Percentiles rank a stretch among this genome's conserved stretches.
Evolutionary conservation across 345 rosid species (phyloP).

Genomic region (Linum trigynum): DNA sequence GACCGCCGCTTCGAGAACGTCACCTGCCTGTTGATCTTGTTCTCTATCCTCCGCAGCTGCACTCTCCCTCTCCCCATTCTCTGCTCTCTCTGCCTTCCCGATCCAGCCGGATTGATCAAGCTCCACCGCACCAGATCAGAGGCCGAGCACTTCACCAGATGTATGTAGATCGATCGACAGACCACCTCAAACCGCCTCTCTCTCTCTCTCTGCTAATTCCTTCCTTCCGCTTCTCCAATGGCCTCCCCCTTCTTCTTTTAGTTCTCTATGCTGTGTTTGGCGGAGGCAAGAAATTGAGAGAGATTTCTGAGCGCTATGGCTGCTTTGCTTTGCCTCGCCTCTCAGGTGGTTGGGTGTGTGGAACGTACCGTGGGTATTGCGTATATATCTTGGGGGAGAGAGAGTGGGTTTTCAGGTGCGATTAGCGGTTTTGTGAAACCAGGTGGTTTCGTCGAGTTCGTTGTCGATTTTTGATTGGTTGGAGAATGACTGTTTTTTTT

Average conservation of each 20-base stretch:
- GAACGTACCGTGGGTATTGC: neutral
- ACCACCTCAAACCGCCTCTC: neutral
- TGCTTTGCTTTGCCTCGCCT: neutral
- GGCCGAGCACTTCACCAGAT: neutral
- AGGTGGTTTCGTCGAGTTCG: constrained; percentile 22
- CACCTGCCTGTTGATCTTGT: constrained; percentile 34
- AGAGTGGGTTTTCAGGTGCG: neutral
- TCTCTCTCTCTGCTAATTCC: neutral
- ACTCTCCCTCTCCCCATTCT: constrained; percentile 43
- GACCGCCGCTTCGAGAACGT: constrained; percentile 39
- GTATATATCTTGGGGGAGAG: neutral
- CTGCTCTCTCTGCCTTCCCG: neutral
- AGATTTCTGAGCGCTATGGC: neutral
- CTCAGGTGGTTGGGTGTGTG: neutral
- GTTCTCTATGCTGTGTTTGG: neutral
- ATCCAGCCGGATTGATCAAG: too few species aligned
- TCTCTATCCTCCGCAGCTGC: constrained; percentile 38
- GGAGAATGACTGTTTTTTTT: neutral
- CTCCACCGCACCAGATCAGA: neutral
- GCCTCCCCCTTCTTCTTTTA: neutral
- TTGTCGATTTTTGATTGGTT: constrained; percentile 26
- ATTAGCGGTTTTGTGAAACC: constrained; percentile 11
- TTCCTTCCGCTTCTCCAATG: neutral
- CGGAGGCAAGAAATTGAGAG: neutral
- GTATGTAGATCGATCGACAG: too few species aligned